These are phyloP conservation scores for Avena atlantica DNA, from an alignment of 176 grass and related monocot genomes.

Conservation along the genomic window DNA sequence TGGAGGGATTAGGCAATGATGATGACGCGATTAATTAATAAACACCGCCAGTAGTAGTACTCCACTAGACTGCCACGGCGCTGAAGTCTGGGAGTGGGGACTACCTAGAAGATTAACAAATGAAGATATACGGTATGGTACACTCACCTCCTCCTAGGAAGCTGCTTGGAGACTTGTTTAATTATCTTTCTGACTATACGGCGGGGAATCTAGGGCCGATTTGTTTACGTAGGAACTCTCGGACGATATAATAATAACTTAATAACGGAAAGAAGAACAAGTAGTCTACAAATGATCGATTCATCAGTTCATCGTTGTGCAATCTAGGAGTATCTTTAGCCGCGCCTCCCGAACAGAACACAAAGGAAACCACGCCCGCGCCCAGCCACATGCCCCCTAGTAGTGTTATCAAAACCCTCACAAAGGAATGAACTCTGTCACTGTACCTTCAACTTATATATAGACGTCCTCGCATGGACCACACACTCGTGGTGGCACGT, in stretches of 20 bases:
- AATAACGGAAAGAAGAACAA: not conserved
- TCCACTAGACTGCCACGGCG: slow-evolving; percentile 1
- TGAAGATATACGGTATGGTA: not conserved
- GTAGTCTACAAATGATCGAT: not conserved
- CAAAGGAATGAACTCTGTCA: too few species aligned
- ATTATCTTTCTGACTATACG: not conserved
- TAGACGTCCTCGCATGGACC: too few species aligned
- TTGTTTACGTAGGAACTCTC: slow-evolving; percentile 27
- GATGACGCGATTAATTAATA: not conserved
- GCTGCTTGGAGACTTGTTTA: slow-evolving; percentile 16
- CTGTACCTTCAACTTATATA: too few species aligned
- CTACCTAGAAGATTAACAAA: not conserved
- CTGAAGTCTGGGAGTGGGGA: not conserved
- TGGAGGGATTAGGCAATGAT: slow-evolving; percentile 7
- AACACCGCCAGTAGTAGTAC: not conserved
- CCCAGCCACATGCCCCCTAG: too few species aligned
- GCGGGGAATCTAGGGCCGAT: slow-evolving; percentile 33
- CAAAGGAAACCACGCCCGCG: too few species aligned
- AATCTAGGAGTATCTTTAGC: too few species aligned
- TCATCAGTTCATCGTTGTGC: not conserved
- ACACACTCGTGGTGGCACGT: too few species aligned
- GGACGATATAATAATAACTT: not conserved
- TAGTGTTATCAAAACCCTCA: too few species aligned
- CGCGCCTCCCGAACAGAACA: too few species aligned
- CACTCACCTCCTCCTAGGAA: not conserved